Base-by-base conservation (phyloP, 2,329 filamentous ascomycete species). In the Madurella mycetomatis region DNA sequence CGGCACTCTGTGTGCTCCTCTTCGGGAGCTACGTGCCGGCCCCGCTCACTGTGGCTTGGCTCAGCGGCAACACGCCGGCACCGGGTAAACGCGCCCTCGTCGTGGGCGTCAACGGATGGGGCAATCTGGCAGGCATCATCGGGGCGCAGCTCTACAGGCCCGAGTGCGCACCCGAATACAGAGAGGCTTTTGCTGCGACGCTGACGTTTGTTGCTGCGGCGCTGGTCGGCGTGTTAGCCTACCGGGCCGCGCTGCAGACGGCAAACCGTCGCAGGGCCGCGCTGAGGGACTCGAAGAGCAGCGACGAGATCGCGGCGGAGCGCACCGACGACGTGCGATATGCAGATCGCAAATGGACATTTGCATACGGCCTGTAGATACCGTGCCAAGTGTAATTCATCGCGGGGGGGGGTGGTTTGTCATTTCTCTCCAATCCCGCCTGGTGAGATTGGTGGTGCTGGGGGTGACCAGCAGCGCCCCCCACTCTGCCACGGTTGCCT, bases 41-140 rank as follows among this genome's bases (percentile, higher is more conserved):
- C 25, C 69, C 66, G 9, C 57, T 70, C 17, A 68, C 67, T 1
- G 65, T 66, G 4, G 68, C 68, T 2, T 71, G 69, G 69, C 50
- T 70, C 8, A 64, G 61, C 34, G 63, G 62, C n/a, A 71, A 70
- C 53, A 69, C 65, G 5, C 53, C 60, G 54, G 64, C 63, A 15
- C 63, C 65, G 9, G 67, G 67, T 1, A 70, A 69, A 51, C 60
- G 69, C 8, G 62, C 65, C 2, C 60, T 70, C n/a, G 60, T 69
- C 16, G 60, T 70, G 41, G 69, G 68, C 17, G 63, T 67, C 41
- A 70, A 70, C 51, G 69, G 69, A 9, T 69, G 64, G 64, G 68
- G 68, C 3, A 70, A 70, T 46, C 57, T 70, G 25, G 65, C 67
- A 1, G 68, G 68, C 13, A 63, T 69, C 9, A 57, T 70, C 39